Evolutionary conservation across 2,329 filamentous ascomycete species (phyloP), one percentile per base, ranked within the genome.

Genomic region (Aaosphaeria arxii): DNA sequence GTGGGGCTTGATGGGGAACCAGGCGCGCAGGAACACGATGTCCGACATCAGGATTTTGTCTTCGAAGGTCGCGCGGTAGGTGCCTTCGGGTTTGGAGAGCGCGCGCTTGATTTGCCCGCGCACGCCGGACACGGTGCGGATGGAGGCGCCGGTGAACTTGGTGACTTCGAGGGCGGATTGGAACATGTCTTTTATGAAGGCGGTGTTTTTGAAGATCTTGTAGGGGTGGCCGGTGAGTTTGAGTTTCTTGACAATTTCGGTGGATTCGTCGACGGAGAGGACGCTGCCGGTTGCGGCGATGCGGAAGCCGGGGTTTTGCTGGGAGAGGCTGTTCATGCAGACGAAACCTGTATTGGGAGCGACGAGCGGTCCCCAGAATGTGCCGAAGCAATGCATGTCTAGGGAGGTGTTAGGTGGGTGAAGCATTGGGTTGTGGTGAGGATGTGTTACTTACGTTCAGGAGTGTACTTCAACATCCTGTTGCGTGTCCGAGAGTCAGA

Each of bases 121-220:
- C 52, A 99, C 85, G 45, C 95, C 95, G 1, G 91, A 96, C 28
- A 99, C 95, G 0, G 95, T 99, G 66, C 91, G 90, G 74, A 99
- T 92, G 47, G 89, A 85, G 7, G 94, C 94, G 49, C 94, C 94
- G 75, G 99, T 94, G 64, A 99, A 99, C 69, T 97, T 99, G 63
- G 94, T 92, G 56, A 99, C 94, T 69, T 99, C 94, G 39, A 99
- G 84, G 0, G 90, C 81, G 1, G 87, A 86, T 66, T 84, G 91
- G 79, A 99, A 99, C 94, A 99, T 99, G 74, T 95, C 90, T 71
- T 94, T 95, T 75, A 99, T 91, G 69, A 99, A 99, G 36, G 94
- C 91, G 0, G 94, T 99, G 76, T 99, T 99, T 74, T 96, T 96
- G 83, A 95, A 97, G 72, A 97, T 95, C 76, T 97, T 97, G 81